Evolutionary conservation across 441 rosid genomes (phyloP).

Genomic region (Manihot esculenta): DNA sequence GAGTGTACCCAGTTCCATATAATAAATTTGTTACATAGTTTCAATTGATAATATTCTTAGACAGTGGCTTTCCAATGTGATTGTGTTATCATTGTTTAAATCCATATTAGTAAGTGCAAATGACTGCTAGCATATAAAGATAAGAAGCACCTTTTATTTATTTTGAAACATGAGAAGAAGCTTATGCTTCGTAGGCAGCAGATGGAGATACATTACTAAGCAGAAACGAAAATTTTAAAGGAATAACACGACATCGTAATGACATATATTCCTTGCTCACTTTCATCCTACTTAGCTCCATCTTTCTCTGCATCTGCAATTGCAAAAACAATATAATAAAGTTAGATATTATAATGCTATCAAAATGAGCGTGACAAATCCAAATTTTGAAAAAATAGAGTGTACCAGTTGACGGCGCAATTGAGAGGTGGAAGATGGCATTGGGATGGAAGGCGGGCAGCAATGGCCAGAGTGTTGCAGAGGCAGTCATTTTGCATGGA

Average conservation of each 20-base stretch:
- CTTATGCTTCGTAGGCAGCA: not conserved
- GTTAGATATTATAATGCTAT: too few relatives aligned
- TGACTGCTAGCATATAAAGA: too few relatives aligned
- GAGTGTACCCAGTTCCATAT: too few relatives aligned
- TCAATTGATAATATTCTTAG: too few relatives aligned
- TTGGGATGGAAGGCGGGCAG: constrained; percentile 47
- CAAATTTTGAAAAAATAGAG: not conserved
- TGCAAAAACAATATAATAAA: not conserved
- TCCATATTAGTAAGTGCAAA: too few relatives aligned
- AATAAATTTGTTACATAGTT: too few relatives aligned
- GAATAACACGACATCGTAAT: not conserved
- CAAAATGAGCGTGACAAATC: too few relatives aligned
- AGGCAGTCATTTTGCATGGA: constrained; percentile 46
- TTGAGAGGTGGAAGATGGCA: constrained; percentile 47
- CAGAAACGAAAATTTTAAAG: not conserved
- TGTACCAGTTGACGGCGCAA: constrained; percentile 23
- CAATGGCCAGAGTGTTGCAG: constrained; percentile 57
- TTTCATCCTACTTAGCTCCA: not conserved
- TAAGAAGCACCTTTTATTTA: not conserved
- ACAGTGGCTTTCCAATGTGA: too few relatives aligned
- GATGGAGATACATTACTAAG: constrained; percentile 7
- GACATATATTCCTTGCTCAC: not conserved
- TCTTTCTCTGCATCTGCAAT: constrained; percentile 5
- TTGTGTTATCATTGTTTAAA: too few relatives aligned
- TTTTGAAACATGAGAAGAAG: constrained; percentile 1